A percentile compares a stretch with the other conserved stretches of the same genome.
These are phyloP conservation scores for Mortierella sp. DNA, from an alignment of 371 early-diverging fungal species.

Conservation along the genomic window DNA sequence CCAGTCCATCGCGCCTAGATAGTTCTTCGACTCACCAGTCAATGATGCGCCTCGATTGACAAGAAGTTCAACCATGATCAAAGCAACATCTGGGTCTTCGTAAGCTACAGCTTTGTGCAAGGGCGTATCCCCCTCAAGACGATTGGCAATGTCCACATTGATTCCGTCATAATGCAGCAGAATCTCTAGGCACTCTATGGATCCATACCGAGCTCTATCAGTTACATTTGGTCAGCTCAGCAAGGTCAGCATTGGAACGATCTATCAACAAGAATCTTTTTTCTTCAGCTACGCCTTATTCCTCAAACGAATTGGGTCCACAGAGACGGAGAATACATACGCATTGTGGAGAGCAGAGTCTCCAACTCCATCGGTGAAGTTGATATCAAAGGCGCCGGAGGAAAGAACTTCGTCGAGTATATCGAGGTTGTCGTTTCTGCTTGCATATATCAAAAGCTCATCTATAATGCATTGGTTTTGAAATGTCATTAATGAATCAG, in stretches of 20 bases:
- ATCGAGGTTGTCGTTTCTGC: constrained; percentile 43
- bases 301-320: not conserved
- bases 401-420: constrained; percentile 39
- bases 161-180: constrained; percentile 61
- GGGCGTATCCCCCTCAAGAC: constrained; percentile 71
- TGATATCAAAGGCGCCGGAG: constrained; percentile 60
- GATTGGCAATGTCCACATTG: constrained; percentile 64
- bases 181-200: constrained; percentile 68
- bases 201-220: constrained; percentile 70
- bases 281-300: too few species aligned
- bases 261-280: not conserved
- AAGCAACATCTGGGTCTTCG: constrained; percentile 62
- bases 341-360: constrained; percentile 76
- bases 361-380: constrained; percentile 71
- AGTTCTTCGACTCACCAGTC: constrained; percentile 32
- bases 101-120: constrained; percentile 74
- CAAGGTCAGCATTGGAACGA: not conserved
- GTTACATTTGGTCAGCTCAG: not conserved
- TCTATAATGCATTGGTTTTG: constrained; percentile 18
- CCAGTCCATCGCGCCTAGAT: not conserved
- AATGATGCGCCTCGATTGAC: constrained; percentile 68
- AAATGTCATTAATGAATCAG: not conserved
- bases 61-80: constrained; percentile 65
- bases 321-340: constrained; percentile 57
- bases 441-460: constrained; percentile 47